Evolutionary conservation across 2,329 filamentous ascomycete species (phyloP).

Genomic region (Knufia petricola): DNA sequence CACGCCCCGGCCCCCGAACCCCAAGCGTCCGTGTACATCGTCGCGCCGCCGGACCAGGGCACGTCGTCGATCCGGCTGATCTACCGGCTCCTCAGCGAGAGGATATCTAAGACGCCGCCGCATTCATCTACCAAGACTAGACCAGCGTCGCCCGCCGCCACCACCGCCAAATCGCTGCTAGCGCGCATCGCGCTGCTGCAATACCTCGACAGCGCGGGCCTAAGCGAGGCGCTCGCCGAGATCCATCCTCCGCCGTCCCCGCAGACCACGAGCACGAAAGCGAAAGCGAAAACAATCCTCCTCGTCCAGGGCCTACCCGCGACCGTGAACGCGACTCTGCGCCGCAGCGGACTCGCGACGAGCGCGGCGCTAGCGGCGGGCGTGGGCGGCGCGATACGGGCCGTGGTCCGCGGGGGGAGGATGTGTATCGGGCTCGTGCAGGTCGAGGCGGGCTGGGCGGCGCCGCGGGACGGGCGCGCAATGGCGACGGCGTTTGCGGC

Average conservation of each 20-base stretch:
- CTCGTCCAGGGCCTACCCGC: conserved; percentile 13
- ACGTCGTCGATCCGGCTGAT: background rate
- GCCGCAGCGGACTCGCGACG: conserved; percentile 15
- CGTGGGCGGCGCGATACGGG: too few species aligned
- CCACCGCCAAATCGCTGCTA: conserved; percentile 14
- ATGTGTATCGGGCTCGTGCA: conserved; percentile 8
- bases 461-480: too few species aligned
- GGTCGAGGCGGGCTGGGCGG: background rate
- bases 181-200: conserved; percentile 15
- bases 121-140: background rate
- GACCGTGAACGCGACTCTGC: conserved; percentile 11
- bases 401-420: conserved; percentile 11
- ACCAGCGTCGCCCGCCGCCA: too few species aligned
- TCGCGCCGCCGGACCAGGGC: background rate
- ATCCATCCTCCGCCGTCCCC: conserved; percentile 9
- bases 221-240: conserved; percentile 15
- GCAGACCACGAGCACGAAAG: background rate
- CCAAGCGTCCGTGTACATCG: conserved; percentile 8
- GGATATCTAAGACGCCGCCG: background rate
- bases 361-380: conserved; percentile 14
- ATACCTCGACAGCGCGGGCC: conserved; percentile 17
- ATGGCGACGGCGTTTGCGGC: conserved; percentile 15
- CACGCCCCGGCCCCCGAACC: background rate
- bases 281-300: conserved; percentile 9
- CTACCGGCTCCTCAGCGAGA: conserved; percentile 10